Evolutionary conservation across 768 basidiomycete species (phyloP), one percentile per base, ranked within the genome.

Genomic region (Podaxis sp.): DNA sequence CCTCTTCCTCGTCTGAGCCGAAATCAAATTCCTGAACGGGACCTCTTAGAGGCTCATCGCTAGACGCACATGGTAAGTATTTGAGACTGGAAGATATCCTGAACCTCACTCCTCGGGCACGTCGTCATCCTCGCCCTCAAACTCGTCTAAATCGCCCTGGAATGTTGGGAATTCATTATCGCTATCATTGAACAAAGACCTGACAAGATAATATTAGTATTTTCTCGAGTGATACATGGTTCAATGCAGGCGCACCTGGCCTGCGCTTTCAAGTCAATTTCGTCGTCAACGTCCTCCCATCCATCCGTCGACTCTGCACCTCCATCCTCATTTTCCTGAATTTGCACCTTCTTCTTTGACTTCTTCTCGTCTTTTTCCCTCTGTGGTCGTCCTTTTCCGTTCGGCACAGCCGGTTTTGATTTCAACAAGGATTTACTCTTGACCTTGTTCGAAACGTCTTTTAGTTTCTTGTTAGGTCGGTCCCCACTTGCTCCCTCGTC

Each of bases 271-370:
- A 86, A 66, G 61, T 78, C 78, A 44, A 70, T 75, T 50, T 75
- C 78, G 64, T 86, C 83, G 57, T 84, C 78, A 40, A 87, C 79
- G 71, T 82, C 84, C 69, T 88, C 89, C 88, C 88, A 87, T 15
- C 84, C 82, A 66, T 83, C 83, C 59, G 76, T 80, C 51, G 75
- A 77, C 40, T 68, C 72, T 36, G 33, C 33, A 10, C 33, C 33
- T 33, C 33, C 33, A 8, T 66, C 66, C 20, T 69, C 73, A 46
- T 75, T 71, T 50, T 54, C 55, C 12, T 48, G 58, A 26, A 62
- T 58, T 17, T 36, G 54, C 1, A 55, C 59, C 50, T 68, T 68
- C 22, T 65, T 60, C 15, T 37, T 48, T 22, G 22, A 48, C 36
- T 57, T 63, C 11, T 56, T 55, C 4, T n/a, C 30, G 5, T 41